Evolutionary conservation across 106 monocot species (phyloP).

Genomic region (Posidonia australis): DNA sequence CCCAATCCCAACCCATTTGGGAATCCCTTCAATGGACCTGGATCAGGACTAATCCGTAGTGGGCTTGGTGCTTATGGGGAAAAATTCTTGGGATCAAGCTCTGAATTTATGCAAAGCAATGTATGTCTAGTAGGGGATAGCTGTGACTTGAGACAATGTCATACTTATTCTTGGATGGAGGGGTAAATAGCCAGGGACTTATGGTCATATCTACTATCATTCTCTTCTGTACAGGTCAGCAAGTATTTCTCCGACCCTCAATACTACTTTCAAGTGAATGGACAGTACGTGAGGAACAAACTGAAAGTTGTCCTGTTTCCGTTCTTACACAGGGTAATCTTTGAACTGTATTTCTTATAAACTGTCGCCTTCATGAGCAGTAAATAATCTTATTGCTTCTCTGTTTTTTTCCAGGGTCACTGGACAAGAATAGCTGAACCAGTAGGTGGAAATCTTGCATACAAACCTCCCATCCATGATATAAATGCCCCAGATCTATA

Average conservation of each 20-base stretch:
- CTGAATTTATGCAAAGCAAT: conserved; percentile 50
- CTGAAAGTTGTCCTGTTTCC: conserved; percentile 35
- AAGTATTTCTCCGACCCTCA: conserved; percentile 38
- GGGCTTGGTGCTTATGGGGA: conserved; percentile 37
- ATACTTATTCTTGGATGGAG: too few relatives aligned
- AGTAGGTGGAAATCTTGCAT: conserved; percentile 31
- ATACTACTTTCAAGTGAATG: conserved; percentile 46
- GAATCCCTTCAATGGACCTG: conserved; percentile 29
- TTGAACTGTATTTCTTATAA: neutral
- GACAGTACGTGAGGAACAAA: conserved; percentile 37
- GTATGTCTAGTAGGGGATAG: conserved; percentile 1
- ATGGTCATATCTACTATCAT: neutral
- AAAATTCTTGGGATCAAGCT: conserved; percentile 38
- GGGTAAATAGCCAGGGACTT: neutral
- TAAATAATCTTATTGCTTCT: neutral
- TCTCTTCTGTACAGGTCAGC: conserved; percentile 20
- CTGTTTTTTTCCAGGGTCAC: conserved; percentile 25
- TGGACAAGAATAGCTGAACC: conserved; percentile 50
- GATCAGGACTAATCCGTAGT: conserved; percentile 35
- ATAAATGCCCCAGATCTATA: conserved; percentile 44
- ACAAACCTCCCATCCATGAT: conserved; percentile 36
- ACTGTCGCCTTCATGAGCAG: neutral
- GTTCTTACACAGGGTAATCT: conserved; percentile 34
- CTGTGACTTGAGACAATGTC: neutral
- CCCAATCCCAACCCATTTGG: conserved; percentile 27